Evolutionary conservation across 2,329 filamentous ascomycete genomes (phyloP).

Genomic region (Acarospora socialis): DNA sequence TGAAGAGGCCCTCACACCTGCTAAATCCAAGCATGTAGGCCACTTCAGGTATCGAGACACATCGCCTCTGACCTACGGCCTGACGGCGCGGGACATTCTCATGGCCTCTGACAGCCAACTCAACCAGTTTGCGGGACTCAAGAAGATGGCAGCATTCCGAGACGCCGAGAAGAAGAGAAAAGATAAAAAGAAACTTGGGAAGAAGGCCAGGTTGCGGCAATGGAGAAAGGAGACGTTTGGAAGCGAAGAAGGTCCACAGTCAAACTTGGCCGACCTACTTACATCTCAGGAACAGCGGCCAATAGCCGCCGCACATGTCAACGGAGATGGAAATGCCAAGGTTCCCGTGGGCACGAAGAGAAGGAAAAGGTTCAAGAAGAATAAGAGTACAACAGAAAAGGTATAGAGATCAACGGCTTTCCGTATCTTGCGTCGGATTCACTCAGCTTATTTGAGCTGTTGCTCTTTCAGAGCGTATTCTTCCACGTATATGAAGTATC

Average conservation of each 20-base stretch:
- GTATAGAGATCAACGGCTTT: too few species aligned
- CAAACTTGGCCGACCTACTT: slow-evolving; percentile 18
- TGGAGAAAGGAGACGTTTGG: slow-evolving; percentile 65
- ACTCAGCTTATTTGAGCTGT: too few species aligned
- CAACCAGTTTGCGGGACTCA: slow-evolving; percentile 83
- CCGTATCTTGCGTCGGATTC: too few species aligned
- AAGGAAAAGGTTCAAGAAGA: slow-evolving; percentile 8
- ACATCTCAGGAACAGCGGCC: too few species aligned
- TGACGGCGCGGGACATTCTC: slow-evolving; percentile 81
- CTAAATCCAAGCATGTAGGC: slow-evolving; percentile 35
- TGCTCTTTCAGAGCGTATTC: too few species aligned
- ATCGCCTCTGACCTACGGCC: slow-evolving; percentile 75
- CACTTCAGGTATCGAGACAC: slow-evolving; percentile 89
- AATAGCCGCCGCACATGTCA: too few species aligned
- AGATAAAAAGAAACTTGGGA: slow-evolving; percentile 77
- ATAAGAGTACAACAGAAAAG: too few species aligned
- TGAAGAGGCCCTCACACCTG: slow-evolving; percentile 46
- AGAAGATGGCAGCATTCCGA: slow-evolving; percentile 84
- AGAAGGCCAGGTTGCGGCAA: slow-evolving; percentile 79
- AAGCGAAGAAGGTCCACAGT: slow-evolving; percentile 37
- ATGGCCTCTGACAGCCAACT: slow-evolving; percentile 74
- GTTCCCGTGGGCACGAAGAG: slow-evolving; percentile 6
- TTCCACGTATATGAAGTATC: too few species aligned
- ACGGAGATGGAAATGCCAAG: background rate
- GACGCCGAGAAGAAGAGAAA: slow-evolving; percentile 78